Evolutionary conservation across 139 green algal genomes (phyloP), one percentile per base, ranked within the genome.

Genomic region (Axilococcus clingmanii): DNA sequence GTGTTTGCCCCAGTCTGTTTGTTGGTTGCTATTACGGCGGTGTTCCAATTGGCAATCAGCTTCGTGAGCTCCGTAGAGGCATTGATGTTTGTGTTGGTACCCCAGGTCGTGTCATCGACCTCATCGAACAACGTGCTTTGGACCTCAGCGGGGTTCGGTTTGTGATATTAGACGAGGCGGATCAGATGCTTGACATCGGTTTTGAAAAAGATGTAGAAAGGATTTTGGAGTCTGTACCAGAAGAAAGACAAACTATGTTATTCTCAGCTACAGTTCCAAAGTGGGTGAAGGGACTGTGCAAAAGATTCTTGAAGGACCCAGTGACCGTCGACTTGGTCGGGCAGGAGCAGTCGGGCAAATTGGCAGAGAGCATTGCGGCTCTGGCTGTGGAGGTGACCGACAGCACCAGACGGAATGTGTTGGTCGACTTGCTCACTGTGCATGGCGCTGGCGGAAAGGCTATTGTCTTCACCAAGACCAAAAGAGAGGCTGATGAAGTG

Each of bases 131-230:
- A 25, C 71, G 75, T 6, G 36, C 35, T 2, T 79, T 99, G 7
- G 56, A 80, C 47, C 75, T 96, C 11, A 57, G 67, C 31, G 28
- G 57, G 61, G 63, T 96, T 4, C 66, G 77, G 6, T 95, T 81
- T 68, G 77, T 85, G 3, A 77, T 99, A 27, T 78, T 99, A 56
- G 93, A 99, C 50, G 93, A 99, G 75, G 91, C 93, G 4, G 93
- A 99, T 65, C 75, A 88, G 56, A 99, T 99, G 93, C 77, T 99
- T 12, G 77, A 84, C 52, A 85, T 97, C 47, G 93, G 93, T 40
- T 99, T 99, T 60, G 80, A 93, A 59, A 77, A 99, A 66, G 93
- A 98, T 64, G 91, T 98, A 62, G 93, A 98, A 79, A 66, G 64
- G 35, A 95, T 98, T 55, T 66, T 97, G 60, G 41, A 68, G 16